A percentile compares a stretch with the other conserved stretches of the same genome.
Evolutionary conservation across 2,329 filamentous ascomycete species (phyloP).

Genomic region (Pyrenophora graminea): DNA sequence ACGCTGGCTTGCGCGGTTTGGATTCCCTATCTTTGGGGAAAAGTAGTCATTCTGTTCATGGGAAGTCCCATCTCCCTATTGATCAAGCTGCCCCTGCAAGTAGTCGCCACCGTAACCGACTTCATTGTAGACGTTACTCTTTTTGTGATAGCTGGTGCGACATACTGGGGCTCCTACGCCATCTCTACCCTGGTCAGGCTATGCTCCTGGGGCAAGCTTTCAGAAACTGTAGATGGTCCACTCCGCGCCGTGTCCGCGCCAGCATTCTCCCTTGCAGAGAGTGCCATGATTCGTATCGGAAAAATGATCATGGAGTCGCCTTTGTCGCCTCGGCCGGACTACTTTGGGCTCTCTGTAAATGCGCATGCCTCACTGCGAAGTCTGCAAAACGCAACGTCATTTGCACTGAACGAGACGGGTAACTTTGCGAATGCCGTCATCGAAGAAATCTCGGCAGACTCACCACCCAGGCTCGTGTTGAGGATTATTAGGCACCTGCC

Average conservation of each 20-base stretch:
- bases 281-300: conserved; percentile 42
- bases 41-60: conserved; percentile 76
- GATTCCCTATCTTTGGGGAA: conserved; percentile 88
- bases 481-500: conserved; percentile 25
- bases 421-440: conserved; percentile 29
- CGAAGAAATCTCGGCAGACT: conserved; percentile 32
- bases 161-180: conserved; percentile 46
- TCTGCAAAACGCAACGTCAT: conserved; percentile 44
- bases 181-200: conserved; percentile 31
- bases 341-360: conserved; percentile 44
- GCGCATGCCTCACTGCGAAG: conserved; percentile 45
- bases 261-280: conserved; percentile 41
- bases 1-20: conserved; percentile 87
- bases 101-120: conserved; percentile 75
- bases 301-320: conserved; percentile 35
- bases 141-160: conserved; percentile 62
- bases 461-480: conserved; percentile 19
- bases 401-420: conserved; percentile 39
- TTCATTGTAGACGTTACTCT: conserved; percentile 76
- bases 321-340: conserved; percentile 36
- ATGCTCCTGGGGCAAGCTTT: conserved; percentile 24
- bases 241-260: conserved; percentile 32
- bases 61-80: conserved; percentile 74
- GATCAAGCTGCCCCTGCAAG: conserved; percentile 70
- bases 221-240: conserved; percentile 20